phyloP scores from a whole-genome alignment of 2,329 filamentous ascomycete genomes.

The Apiospora malaysiana region DNA sequence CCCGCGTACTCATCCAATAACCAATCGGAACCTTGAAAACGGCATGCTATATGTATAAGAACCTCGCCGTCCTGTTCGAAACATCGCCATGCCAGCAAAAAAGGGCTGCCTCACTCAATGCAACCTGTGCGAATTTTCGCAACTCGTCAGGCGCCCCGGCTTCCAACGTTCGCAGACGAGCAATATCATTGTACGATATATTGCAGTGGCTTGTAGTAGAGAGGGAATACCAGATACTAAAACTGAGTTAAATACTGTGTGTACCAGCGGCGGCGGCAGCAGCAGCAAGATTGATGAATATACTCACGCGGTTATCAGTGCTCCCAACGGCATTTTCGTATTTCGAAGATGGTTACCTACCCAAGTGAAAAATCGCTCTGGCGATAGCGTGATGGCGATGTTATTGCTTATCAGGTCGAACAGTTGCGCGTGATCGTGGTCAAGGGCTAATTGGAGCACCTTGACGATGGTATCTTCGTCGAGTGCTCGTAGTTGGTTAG shows the following conservation, averaged over 20 bases:
- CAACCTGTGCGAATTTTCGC: not conserved
- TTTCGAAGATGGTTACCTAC: not conserved
- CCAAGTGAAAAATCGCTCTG: not conserved
- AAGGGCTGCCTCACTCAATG: conserved; percentile 4
- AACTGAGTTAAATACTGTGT: not conserved
- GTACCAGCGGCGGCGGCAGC: not conserved
- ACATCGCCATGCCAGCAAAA: not conserved
- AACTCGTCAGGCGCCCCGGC: not conserved
- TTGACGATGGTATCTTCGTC: not conserved
- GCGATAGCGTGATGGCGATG: not conserved
- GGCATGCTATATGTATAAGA: conserved; percentile 6
- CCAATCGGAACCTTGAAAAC: not conserved
- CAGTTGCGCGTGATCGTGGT: not conserved
- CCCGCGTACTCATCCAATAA: not conserved
- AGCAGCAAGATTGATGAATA: not conserved
- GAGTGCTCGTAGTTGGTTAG: conserved; percentile 2
- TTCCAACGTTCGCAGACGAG: not conserved
- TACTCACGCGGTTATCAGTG: not conserved
- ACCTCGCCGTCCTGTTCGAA: conserved; percentile 17
- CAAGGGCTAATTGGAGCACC: not conserved
- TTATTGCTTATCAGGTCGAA: not conserved
- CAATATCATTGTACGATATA: conserved; percentile 7
- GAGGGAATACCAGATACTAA: not conserved
- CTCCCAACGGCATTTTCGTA: not conserved
- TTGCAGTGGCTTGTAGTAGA: not conserved